These are phyloP conservation scores for Aleurites moluccanus DNA, from an alignment of 441 rosid species.

Conservation along the genomic window DNA sequence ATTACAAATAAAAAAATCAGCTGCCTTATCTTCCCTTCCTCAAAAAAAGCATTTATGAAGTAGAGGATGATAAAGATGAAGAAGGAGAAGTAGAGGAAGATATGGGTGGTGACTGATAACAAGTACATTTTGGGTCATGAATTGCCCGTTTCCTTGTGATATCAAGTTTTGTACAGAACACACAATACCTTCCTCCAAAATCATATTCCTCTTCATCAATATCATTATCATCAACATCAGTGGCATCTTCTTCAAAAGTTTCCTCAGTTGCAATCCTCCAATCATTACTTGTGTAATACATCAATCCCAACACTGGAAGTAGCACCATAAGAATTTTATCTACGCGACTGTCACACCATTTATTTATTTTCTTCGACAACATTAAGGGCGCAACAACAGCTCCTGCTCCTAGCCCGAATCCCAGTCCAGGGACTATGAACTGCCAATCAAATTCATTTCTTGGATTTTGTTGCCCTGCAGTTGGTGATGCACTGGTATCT, in stretches of 20 bases:
- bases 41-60: conserved; percentile 19
- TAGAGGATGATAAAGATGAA: conserved; percentile 34
- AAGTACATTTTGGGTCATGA: conserved; percentile 52
- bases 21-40: not conserved
- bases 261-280: conserved; percentile 33
- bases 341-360: conserved; percentile 33
- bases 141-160: conserved; percentile 37
- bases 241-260: conserved; percentile 22
- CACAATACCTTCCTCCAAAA: conserved; percentile 44
- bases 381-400: conserved; percentile 37
- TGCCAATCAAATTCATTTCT: conserved; percentile 36
- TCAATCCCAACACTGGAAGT: conserved; percentile 46
- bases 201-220: conserved; percentile 13
- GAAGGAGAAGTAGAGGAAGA: conserved; percentile 43
- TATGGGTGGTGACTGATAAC: conserved; percentile 41
- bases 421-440: conserved; percentile 43
- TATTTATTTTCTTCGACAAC: conserved; percentile 32
- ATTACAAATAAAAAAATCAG: not conserved
- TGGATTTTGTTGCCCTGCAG: not conserved
- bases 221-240: not conserved
- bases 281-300: conserved; percentile 41
- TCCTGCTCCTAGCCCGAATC: conserved; percentile 55
- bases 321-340: conserved; percentile 41
- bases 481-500: not conserved
- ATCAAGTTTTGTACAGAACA: conserved; percentile 63